Evolutionary conservation across 345 rosid genomes (phyloP), one percentile per base, ranked within the genome.

Genomic region (Pugionium cornutum): DNA sequence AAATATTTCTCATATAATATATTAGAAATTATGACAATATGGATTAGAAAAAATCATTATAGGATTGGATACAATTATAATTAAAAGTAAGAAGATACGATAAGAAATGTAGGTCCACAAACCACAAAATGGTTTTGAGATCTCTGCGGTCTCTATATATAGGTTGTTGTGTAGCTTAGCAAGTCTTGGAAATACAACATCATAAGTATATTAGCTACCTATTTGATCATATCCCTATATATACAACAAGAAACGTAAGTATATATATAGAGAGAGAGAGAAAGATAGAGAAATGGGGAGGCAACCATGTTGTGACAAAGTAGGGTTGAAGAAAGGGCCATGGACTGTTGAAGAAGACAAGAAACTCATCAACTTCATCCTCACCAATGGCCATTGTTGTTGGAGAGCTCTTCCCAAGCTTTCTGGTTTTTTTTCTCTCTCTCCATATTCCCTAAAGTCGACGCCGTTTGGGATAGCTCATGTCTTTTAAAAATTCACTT

Each of bases 321-420:
- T 87, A 49, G 98, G 98, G 51, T 70, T 92, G 76, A 92, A 89
- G 94, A 89, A 84, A 75, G 97, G 98, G 51, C 91, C 97, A 58
- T 92, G 98, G 98, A 89, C 98, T 2, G 83, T 87, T 4, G 98
- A 92, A 18, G 98, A 92, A 69, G 97, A 92, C 78, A 84, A 81
- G 89, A 89, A 89, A 72, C 98, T 92, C 62, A 81, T 92, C 66
- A 81, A 75, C 79, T 92, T 89, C 81, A 88, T 92, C 78, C 87
- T 89, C 79, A 82, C 83, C 51, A 86, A 92, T 77, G 98, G 98
- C 73, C 97, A 88, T 71, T 89, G 97, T 59, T 92, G 96, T 68
- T 92, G 98, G 98, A 80, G 98, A 73, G 87, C 96, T 61, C 84
- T 92, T 59, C 97, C 98, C 37, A 89, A 88, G 74, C 97, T 89